A percentile compares a stretch with the other conserved stretches of the same genome.
Evolutionary conservation across 148 eudicot genomes (phyloP).

Genomic region (Rhododendron henanense): DNA sequence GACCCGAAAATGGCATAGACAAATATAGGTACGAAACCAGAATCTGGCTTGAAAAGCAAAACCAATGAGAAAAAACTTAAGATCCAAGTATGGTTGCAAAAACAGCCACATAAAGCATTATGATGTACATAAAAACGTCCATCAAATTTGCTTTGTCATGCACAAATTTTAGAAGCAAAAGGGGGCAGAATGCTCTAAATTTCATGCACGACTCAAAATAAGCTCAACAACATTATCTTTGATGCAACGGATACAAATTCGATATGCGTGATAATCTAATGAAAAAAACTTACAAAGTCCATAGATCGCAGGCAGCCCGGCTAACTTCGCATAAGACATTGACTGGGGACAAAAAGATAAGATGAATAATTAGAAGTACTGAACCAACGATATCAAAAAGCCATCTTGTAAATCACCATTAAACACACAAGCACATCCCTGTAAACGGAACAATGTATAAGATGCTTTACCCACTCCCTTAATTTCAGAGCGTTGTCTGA

Average conservation of each 20-base stretch:
- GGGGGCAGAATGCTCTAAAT: background rate
- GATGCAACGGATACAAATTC: constrained; percentile 3
- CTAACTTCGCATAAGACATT: constrained; percentile 97
- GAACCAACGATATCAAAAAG: background rate
- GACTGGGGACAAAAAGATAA: constrained; percentile 48
- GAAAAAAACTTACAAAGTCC: constrained; percentile 85
- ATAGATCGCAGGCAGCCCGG: constrained; percentile 94
- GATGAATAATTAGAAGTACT: constrained; percentile 7
- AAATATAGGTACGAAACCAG: constrained; percentile 86
- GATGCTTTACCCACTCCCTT: background rate
- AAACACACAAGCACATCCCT: background rate
- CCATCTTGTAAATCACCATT: background rate
- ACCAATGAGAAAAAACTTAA: background rate
- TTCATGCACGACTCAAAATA: background rate
- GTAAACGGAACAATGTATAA: background rate
- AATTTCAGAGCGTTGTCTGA: background rate
- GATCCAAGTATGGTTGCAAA: background rate
- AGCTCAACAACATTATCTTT: background rate
- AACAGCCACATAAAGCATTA: background rate
- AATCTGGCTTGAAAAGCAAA: constrained; percentile 51
- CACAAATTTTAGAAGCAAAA: background rate
- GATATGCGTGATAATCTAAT: background rate
- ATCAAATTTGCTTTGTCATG: background rate
- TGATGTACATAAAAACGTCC: background rate
- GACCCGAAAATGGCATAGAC: constrained; percentile 95